Conservation (phyloP, 305 asterid species). For the Rubia balearica region DNA sequence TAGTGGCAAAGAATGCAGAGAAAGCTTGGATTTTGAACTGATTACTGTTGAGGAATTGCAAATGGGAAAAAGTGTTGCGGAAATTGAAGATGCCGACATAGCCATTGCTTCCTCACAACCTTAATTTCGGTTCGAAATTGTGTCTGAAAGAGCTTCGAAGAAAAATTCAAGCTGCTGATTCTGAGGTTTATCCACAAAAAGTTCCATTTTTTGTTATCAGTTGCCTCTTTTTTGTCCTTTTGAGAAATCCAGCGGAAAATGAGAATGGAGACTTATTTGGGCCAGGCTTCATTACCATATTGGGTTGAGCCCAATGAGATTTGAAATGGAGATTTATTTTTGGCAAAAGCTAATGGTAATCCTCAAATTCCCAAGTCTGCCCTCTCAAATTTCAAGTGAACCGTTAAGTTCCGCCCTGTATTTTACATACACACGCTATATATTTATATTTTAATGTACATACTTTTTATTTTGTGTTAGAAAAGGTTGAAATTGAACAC, state of each 20-base stretch:
- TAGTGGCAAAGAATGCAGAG: slow-evolving; percentile 34
- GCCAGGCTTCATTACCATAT: not conserved
- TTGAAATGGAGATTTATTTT: too few relatives aligned
- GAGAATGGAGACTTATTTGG: not conserved
- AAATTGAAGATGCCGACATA: slow-evolving; percentile 45
- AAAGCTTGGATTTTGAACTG: slow-evolving; percentile 37
- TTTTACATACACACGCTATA: too few relatives aligned
- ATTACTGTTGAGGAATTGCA: slow-evolving; percentile 41
- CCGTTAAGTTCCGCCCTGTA: too few relatives aligned
- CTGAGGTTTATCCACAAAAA: slow-evolving; percentile 19
- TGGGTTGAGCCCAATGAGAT: too few relatives aligned
- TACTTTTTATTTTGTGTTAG: too few relatives aligned
- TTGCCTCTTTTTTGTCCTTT: not conserved
- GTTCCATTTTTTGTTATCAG: not conserved
- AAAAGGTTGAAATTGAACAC: too few relatives aligned
- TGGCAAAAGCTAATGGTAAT: too few relatives aligned
- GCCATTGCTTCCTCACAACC: slow-evolving; percentile 34
- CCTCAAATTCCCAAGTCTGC: not conserved
- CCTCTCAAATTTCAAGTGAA: not conserved
- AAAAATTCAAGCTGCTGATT: not conserved
- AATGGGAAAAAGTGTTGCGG: slow-evolving; percentile 37
- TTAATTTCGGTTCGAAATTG: not conserved
- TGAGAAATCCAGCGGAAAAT: not conserved
- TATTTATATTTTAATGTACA: too few relatives aligned
- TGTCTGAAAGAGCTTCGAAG: not conserved